Base-by-base conservation (phyloP, 208 protist species). In the Tritrichomonas musculus region DNA sequence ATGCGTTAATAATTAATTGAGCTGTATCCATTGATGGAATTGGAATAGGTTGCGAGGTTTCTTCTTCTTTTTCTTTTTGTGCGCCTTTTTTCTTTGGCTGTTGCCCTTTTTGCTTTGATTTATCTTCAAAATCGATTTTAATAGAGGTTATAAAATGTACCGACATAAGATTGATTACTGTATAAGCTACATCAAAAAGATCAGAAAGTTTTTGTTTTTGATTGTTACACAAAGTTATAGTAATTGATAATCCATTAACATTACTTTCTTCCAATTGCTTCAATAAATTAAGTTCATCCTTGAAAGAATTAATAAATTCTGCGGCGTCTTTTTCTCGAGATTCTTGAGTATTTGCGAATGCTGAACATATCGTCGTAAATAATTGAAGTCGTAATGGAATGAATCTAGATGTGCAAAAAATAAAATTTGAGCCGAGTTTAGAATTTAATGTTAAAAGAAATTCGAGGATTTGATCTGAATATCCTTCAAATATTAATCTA, bases 391-490 rank as follows among this genome's bases (percentile, higher is more conserved):
- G 41, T 39, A 88, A 88, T 39, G 77, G 77, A 39, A 88, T 57
- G 39, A 57, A 88, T 47, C 77, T 53, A 20, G 77, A 88, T 88
- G 77, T 88, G 2, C 77, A 27, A 39, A 88, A 88, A 5, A 88
- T 57, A 27, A 88, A 33, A 39, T 88, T 60, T 1, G 77, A 57
- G 4, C 47, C 33, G 20, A 88, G 20, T 22, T 44, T 53, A 27
- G 53, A 27, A 50, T 55, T 55, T 55, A 88, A 14, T 39, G 77
- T 53, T 3, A 88, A 27, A 20, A 30, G n/a, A 30, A 39, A 88
- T 57, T 88, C 77, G 11, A 88, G 44, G 39, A 88, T 88, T 57
- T 88, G 77, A 88, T 88, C 77, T n/a, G 41, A 53, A 30, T 88
- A 88, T 8, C 77, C 77, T 39, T 3, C 33, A 88, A 88, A 88